Evolutionary conservation across 2,329 filamentous ascomycete genomes (phyloP), one percentile per base, ranked within the genome.

Genomic region (Ophiostoma montium): DNA sequence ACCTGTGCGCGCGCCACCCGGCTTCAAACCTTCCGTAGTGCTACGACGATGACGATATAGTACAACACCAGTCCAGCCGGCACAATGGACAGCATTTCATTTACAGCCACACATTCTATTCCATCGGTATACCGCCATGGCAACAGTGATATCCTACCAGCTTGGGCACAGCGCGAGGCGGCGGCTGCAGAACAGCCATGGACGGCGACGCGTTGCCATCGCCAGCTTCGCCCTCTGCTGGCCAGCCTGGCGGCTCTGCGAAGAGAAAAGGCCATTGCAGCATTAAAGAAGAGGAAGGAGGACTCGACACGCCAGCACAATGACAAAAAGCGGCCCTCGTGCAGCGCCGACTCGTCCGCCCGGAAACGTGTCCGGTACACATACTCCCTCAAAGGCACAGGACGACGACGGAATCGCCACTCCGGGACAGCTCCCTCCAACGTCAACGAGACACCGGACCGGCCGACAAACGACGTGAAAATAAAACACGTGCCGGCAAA

Each of bases 201-300:
- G 71, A 73, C 69, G 5, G 67, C 70, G 5, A 64, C 67, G 46
- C 61, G 69, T 49, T 74, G 70, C 41, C 65, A 69, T 44, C 63
- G 69, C 2, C 57, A 72, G 6, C 62, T 74, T 16, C 68, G 70
- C 3, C 70, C 71, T 32, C 57, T 74, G 0, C 63, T 71, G 30
- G 63, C 67, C 8, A 65, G 70, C 10, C 55, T 74, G 21, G 56
- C 60, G n/a, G 57, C 62, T 2, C 57, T 73, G 6, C 63, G 65
- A 33, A 66, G 63, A 39, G 58, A 67, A 10, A 56, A 47, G 35
- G 57, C 42, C 18, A 42, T 21, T n/a, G 31, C 21, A 3, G 46
- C 47, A 13, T 38, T 50, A 3, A 50, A 48, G 36, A 35, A 44
- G 0, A 32, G 16, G 2, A 44, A 33, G 10, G 39, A 48, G 1